Conservation (phyloP, 2,329 filamentous ascomycete species). For the Fusarium subtropicale region DNA sequence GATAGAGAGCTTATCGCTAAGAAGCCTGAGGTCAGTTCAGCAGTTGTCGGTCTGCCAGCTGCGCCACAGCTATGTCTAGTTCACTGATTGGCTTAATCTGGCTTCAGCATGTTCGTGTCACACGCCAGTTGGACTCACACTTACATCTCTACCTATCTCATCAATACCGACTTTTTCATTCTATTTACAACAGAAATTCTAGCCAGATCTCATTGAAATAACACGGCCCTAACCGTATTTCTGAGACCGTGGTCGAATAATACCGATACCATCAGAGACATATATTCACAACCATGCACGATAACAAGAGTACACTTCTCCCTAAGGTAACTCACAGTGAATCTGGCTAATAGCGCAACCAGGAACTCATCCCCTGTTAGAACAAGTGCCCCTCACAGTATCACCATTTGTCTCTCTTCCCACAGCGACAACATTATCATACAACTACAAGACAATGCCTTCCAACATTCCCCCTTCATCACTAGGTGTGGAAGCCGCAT, state of each 20-base stretch:
- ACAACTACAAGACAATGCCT: constrained; percentile 92
- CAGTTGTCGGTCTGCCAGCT: neutral
- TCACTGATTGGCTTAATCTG: neutral
- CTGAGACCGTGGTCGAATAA: neutral
- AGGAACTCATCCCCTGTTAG: constrained; percentile 87
- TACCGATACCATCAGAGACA: neutral
- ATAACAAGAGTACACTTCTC: constrained; percentile 52
- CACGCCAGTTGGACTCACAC: neutral
- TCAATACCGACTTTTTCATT: neutral
- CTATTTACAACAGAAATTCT: neutral
- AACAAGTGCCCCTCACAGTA: constrained; percentile 92
- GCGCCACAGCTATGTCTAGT: neutral
- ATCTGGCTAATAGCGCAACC: constrained; percentile 27
- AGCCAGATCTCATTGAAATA: neutral
- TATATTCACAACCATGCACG: constrained; percentile 45
- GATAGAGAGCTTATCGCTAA: constrained; percentile 29
- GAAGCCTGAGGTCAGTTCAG: neutral
- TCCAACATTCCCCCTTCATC: constrained; percentile 76
- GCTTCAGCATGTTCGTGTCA: neutral
- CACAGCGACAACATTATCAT: constrained; percentile 89
- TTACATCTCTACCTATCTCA: constrained; percentile 1
- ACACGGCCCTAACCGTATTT: neutral
- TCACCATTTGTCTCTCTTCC: constrained; percentile 95
- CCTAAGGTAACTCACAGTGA: neutral
- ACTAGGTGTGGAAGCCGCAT: constrained; percentile 52